Evolutionary conservation across 129 eudicot species (phyloP), one percentile per base, ranked within the genome.

Genomic region (Pseudognaphalium luteoalbum): DNA sequence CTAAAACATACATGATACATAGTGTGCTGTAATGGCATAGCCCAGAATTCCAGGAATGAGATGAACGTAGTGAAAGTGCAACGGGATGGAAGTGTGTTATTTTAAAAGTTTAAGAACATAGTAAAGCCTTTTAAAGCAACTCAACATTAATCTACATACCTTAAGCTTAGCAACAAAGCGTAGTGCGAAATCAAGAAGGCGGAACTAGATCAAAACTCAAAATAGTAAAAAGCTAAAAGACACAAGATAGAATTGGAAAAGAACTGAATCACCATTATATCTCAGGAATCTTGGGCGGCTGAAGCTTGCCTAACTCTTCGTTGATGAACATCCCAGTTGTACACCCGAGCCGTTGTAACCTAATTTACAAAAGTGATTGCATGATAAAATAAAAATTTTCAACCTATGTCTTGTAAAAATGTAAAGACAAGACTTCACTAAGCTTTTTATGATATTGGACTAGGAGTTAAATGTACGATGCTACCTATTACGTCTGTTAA

Each of bases 301-400:
- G 86, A 77, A 30, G 90, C 75, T 77, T 87, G 91, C 51, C 76
- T 80, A 61, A 78, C 73, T 86, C 96, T 87, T 21, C 97, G 91
- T 42, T 91, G 97, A 80, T 89, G 97, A 30, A 94, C 97, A 82
- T 94, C 98, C 98, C 98, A 94, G 68, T 94, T 94, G 83, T 88
- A 94, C 57, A 94, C 93, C 30, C 98, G 97, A 51, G 98, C 97
- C 72, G 89, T 89, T 12, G 97, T 94, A 57, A 94, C 98, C 98
- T 93, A 91, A 66, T 41, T 58, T 61, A 67, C 34, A 79, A 32
- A 39, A 76, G 51, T 70, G 52, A 80, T 57, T 25, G 68, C 68
- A 30, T 41, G 47, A 17, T 12, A 17, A 54, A 14, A 54, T 17
- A 6, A 59, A 59, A 59, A 21, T 9, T 6, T 25, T 63, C 8